These are phyloP conservation scores for Boletellus ananiceps DNA, from an alignment of 768 basidiomycete species.

Conservation along the genomic window DNA sequence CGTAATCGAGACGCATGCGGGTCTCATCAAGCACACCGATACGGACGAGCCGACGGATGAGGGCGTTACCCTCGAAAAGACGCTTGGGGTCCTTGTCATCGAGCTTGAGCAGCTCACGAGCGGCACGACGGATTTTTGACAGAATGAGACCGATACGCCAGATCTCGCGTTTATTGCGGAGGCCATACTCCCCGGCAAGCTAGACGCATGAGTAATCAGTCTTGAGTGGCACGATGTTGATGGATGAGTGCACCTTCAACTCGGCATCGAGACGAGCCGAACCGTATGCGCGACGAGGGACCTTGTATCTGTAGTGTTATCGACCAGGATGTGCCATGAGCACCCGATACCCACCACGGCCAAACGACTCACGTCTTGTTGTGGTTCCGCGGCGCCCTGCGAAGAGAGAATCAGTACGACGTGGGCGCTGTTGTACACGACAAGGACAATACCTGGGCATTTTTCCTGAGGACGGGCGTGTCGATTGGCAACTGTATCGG, in stretches of 20 bases:
- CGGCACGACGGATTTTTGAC: constrained; percentile 99
- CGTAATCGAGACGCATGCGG: constrained; percentile 99
- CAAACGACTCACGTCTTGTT: constrained; percentile 90
- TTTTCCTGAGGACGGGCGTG: constrained; percentile 53
- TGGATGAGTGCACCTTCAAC: constrained; percentile 69
- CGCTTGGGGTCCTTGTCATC: constrained; percentile 99
- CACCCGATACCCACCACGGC: constrained; percentile 66
- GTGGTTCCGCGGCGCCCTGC: constrained; percentile 87
- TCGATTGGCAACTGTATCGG: constrained; percentile 32
- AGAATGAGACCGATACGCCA: constrained; percentile 98
- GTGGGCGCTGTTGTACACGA: neutral
- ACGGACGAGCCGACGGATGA: constrained; percentile 94
- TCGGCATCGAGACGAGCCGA: constrained; percentile 98
- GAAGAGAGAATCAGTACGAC: constrained; percentile 25
- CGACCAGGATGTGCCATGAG: constrained; percentile 37
- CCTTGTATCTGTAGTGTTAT: constrained; percentile 83
- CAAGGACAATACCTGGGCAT: constrained; percentile 74
- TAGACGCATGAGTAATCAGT: constrained; percentile 29
- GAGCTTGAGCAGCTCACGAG: constrained; percentile 99
- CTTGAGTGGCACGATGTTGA: neutral
- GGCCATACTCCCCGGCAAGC: constrained; percentile 99
- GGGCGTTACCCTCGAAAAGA: constrained; percentile 98
- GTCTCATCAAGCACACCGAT: constrained; percentile 99
- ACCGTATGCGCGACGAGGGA: constrained; percentile 95
- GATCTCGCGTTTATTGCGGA: constrained; percentile 99